Percentiles rank a stretch among this genome's conserved stretches.
phyloP scores from a whole-genome alignment of 2,329 filamentous ascomycete genomes.

The Cytospora leucostoma region DNA sequence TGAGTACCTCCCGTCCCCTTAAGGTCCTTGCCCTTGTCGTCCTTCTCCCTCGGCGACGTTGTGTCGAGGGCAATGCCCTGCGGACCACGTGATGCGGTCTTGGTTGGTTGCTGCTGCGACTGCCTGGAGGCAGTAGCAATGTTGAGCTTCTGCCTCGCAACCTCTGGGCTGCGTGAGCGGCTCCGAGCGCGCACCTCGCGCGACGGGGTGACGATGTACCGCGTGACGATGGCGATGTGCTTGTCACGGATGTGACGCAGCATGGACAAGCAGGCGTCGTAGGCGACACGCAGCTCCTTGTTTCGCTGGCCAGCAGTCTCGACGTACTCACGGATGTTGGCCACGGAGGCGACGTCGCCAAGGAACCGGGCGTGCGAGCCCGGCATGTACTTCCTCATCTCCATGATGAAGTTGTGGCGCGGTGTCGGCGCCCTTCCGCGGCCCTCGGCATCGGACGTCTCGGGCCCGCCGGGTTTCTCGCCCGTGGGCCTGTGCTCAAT shows the following conservation, averaged over 20 bases:
- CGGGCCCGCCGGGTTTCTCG: constrained; percentile 54
- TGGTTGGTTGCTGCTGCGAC: constrained; percentile 32
- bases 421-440: constrained; percentile 49
- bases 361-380: constrained; percentile 89
- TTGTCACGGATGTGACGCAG: constrained; percentile 76
- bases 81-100: constrained; percentile 19
- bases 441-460: constrained; percentile 47
- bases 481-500: constrained; percentile 90
- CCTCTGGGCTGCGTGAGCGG: constrained; percentile 59
- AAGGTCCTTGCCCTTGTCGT: constrained; percentile 57
- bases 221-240: constrained; percentile 93
- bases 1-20: constrained; percentile 92
- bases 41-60: constrained; percentile 25
- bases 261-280: constrained; percentile 83
- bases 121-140: constrained; percentile 61
- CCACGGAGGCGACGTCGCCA: constrained; percentile 72
- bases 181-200: constrained; percentile 69
- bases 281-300: constrained; percentile 72
- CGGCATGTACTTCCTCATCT: constrained; percentile 98
- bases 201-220: constrained; percentile 91
- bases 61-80: constrained; percentile 36
- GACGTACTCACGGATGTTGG: constrained; percentile 87
- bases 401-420: constrained; percentile 87
- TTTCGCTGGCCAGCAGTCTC: constrained; percentile 58
- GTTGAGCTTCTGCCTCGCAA: constrained; percentile 55